phyloP scores from a whole-genome alignment of 441 rosid species.

The Metrosideros polymorpha region DNA sequence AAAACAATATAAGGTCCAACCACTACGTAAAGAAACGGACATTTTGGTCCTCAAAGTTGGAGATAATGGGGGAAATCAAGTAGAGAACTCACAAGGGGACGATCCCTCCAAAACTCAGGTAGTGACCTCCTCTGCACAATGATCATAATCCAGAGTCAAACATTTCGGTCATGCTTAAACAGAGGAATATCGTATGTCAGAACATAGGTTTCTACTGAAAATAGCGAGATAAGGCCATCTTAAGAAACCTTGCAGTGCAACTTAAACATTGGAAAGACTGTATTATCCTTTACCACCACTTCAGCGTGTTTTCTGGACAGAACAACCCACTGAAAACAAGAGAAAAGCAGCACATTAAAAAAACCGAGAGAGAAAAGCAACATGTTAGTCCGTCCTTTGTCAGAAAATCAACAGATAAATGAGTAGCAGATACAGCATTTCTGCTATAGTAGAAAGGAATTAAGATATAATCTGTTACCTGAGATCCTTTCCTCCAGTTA shows the following conservation, averaged over 20 bases:
- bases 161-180: not conserved
- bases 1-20: not conserved
- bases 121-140: slow-evolving; percentile 70
- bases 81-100: slow-evolving; percentile 52
- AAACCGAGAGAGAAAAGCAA: not conserved
- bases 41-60: not conserved
- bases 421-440: not conserved
- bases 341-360: not conserved
- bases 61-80: not conserved
- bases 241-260: slow-evolving; percentile 72
- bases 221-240: not conserved
- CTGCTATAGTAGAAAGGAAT: not conserved
- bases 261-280: slow-evolving; percentile 79
- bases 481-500: slow-evolving; percentile 99
- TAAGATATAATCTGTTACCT: slow-evolving; percentile 32
- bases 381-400: not conserved
- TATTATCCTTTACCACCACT: slow-evolving; percentile 69
- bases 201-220: not conserved
- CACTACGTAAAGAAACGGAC: not conserved
- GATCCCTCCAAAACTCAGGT: slow-evolving; percentile 99
- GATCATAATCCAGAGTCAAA: not conserved
- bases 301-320: slow-evolving; percentile 84
- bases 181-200: not conserved
- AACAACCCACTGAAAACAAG: slow-evolving; percentile 67
- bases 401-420: slow-evolving; percentile 1